phyloP scores from a whole-genome alignment of 2,329 filamentous ascomycete genomes.

The Davidsoniella eucalypti region DNA sequence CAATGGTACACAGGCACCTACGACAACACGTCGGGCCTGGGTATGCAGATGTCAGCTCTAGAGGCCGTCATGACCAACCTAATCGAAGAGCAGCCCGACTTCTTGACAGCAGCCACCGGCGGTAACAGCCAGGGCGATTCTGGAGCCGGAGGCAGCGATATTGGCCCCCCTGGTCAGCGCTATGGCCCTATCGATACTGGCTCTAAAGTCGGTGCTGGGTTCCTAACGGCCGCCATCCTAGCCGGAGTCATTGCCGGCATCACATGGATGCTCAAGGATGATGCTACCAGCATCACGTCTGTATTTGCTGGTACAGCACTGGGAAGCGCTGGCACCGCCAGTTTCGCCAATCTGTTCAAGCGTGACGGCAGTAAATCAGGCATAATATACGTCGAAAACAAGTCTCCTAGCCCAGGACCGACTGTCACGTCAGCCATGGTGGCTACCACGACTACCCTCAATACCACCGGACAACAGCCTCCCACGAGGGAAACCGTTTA shows the following conservation, averaged over 20 bases:
- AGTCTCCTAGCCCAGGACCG: no score
- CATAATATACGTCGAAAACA: no score
- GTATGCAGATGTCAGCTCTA: constrained; percentile 55
- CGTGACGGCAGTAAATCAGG: no score
- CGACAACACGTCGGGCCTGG: constrained; percentile 45
- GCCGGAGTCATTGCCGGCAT: constrained; percentile 36
- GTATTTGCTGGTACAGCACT: no score
- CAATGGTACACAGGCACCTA: constrained; percentile 39
- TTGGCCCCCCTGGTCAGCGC: constrained; percentile 20
- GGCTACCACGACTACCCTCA: no score
- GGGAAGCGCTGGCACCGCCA: no score
- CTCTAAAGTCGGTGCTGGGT: constrained; percentile 52
- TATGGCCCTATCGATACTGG: constrained; percentile 29
- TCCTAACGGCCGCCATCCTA: constrained; percentile 43
- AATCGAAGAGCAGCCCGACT: constrained; percentile 27
- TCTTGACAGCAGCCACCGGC: constrained; percentile 34
- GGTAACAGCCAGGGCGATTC: constrained; percentile 38
- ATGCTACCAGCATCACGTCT: constrained; percentile 18
- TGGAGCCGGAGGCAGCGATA: constrained; percentile 29
- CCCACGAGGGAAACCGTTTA: no score
- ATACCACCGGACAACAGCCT: no score
- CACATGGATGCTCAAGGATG: constrained; percentile 32
- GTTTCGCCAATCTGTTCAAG: no score
- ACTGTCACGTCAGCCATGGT: no score
- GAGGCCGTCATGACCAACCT: constrained; percentile 48